phyloP scores from a whole-genome alignment of 495 filamentous ascomycete genomes.

The Darksidea phi region DNA sequence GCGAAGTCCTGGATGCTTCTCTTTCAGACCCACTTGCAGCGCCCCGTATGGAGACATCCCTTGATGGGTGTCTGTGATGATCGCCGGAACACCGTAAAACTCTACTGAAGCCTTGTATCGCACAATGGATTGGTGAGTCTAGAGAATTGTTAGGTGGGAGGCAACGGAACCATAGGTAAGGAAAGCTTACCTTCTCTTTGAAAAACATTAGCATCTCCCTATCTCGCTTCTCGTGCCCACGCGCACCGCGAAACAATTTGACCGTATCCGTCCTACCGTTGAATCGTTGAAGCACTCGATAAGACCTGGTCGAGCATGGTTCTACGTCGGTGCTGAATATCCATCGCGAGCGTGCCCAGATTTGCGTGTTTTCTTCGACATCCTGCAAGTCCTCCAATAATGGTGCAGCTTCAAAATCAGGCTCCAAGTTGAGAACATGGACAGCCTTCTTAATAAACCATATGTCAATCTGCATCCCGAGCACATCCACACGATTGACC shows the following conservation, averaged over 20 bases:
- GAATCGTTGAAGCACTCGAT: slow-evolving; percentile 8
- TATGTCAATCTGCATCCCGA: not conserved
- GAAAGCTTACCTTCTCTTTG: not conserved
- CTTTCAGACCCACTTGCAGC: not conserved
- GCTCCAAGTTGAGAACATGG: not conserved
- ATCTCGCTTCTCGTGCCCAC: not conserved
- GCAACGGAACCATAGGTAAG: too few relatives aligned
- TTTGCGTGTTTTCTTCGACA: not conserved
- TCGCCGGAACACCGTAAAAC: not conserved
- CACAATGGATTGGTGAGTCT: slow-evolving; percentile 6
- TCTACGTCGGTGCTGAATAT: not conserved
- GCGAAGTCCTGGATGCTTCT: slow-evolving; percentile 1
- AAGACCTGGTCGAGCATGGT: not conserved
- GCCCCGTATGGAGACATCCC: not conserved
- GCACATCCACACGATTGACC: not conserved
- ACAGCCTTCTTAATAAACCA: slow-evolving; percentile 1
- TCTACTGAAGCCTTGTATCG: not conserved
- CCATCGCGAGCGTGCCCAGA: not conserved
- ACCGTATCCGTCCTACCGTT: slow-evolving; percentile 2
- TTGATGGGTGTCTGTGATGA: slow-evolving; percentile 12
- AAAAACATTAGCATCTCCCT: not conserved
- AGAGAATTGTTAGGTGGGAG: too few relatives aligned
- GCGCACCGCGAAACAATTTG: not conserved
- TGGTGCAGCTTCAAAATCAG: not conserved
- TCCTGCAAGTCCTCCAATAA: not conserved